These are phyloP conservation scores for Dothiorella sarmentorum DNA, from an alignment of 2,329 filamentous ascomycete species.

Conservation along the genomic window DNA sequence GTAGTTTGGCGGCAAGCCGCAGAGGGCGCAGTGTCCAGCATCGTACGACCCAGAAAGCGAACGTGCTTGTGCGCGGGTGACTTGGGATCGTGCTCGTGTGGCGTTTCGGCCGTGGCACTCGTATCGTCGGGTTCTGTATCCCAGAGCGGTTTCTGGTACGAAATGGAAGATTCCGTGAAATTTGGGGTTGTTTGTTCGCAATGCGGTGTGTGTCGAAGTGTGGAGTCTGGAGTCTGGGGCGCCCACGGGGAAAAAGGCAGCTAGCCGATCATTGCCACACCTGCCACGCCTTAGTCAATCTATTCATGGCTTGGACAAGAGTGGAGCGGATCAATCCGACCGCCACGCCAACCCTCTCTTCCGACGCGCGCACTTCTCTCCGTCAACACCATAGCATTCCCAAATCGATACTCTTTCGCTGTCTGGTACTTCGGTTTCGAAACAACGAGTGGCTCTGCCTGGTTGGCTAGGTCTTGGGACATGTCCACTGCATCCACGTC, in stretches of 20 bases:
- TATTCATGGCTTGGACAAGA: not conserved
- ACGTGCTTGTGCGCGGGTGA: not conserved
- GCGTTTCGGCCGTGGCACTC: not conserved
- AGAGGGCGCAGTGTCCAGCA: not conserved
- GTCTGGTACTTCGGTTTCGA: no score
- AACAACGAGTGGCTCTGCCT: no score
- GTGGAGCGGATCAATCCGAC: not conserved
- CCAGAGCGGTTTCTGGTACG: not conserved
- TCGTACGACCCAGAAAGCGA: not conserved
- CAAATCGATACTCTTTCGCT: no score
- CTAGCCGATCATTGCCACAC: slow-evolving; percentile 6
- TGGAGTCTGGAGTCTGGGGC: not conserved
- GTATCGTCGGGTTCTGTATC: not conserved
- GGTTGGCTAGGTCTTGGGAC: no score
- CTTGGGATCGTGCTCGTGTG: not conserved
- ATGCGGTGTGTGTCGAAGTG: not conserved
- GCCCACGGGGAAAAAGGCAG: slow-evolving; percentile 9
- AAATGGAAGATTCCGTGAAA: not conserved
- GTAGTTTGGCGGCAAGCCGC: not conserved
- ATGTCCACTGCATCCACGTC: no score
- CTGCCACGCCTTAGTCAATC: not conserved
- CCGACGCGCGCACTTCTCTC: no score
- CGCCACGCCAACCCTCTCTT: no score
- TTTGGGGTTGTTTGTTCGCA: no score
- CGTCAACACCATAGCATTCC: no score